phyloP scores from a whole-genome alignment of 2,329 filamentous ascomycete genomes.

The Magnaporthales sp. region DNA sequence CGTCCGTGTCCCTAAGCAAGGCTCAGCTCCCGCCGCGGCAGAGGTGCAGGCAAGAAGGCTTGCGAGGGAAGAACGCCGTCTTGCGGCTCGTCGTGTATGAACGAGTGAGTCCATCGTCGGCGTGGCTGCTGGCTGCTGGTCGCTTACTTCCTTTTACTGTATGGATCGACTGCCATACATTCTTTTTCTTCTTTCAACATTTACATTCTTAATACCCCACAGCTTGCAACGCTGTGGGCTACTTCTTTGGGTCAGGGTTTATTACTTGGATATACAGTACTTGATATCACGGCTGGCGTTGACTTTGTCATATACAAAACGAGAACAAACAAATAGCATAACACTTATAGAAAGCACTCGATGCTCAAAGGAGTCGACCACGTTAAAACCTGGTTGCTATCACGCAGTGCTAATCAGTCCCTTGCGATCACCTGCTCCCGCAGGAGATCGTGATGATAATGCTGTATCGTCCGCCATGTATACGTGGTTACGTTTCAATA shows the following conservation, averaged over 20 bases:
- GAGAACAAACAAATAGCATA: not conserved
- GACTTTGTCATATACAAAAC: not conserved
- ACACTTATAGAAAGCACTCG: not conserved
- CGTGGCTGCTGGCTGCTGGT: not conserved
- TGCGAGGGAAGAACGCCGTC: not conserved
- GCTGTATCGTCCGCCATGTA: no score
- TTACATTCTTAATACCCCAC: not conserved
- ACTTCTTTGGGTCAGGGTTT: not conserved
- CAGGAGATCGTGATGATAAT: no score
- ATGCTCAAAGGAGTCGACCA: not conserved
- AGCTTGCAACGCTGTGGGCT: not conserved
- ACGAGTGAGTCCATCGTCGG: no score
- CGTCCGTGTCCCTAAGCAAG: slow-evolving; percentile 21
- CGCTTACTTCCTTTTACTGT: not conserved
- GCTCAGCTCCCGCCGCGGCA: not conserved
- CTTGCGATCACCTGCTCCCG: not conserved
- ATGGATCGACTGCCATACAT: not conserved
- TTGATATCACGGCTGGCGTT: not conserved
- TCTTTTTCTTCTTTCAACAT: no score
- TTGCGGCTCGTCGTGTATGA: not conserved
- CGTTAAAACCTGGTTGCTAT: not conserved
- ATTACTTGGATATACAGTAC: not conserved
- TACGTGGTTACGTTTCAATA: no score
- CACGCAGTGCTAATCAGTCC: not conserved
- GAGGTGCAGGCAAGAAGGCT: not conserved